These are phyloP conservation scores for Plenodomus biglobosus DNA, from an alignment of 2,329 filamentous ascomycete genomes.

Conservation along the genomic window DNA sequence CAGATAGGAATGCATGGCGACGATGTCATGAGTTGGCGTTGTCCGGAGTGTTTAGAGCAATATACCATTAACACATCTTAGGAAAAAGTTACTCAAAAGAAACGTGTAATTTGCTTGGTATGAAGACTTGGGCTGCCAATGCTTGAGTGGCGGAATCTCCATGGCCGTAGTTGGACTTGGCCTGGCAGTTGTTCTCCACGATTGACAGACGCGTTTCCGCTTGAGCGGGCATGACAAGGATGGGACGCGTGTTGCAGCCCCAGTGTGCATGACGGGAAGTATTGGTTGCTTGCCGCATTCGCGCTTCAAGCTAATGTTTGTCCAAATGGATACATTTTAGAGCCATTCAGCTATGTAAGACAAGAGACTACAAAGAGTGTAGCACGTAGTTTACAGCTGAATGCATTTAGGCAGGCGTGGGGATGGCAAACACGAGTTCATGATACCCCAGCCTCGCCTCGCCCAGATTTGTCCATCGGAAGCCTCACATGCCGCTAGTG, in stretches of 20 bases:
- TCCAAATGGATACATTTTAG: too few species aligned
- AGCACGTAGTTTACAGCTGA: too few species aligned
- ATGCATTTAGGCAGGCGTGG: too few species aligned
- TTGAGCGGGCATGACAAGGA: neutral
- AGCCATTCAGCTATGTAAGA: too few species aligned
- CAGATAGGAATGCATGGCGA: constrained; percentile 14
- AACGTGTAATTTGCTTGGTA: too few species aligned
- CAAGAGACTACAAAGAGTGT: too few species aligned
- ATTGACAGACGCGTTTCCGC: neutral
- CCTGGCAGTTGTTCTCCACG: too few species aligned
- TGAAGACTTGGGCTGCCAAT: neutral
- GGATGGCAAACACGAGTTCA: too few species aligned
- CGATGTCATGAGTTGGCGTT: constrained; percentile 5
- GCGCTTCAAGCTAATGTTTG: too few species aligned
- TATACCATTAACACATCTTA: constrained; percentile 26
- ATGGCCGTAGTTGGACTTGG: neutral
- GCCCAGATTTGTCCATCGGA: too few species aligned
- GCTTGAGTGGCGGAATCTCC: neutral
- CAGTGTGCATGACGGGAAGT: neutral
- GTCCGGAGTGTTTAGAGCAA: constrained; percentile 7
- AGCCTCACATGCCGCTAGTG: too few species aligned
- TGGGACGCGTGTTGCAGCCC: neutral
- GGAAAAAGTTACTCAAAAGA: neutral
- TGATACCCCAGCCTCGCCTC: constrained; percentile 6
- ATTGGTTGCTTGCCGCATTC: too few species aligned